A percentile compares a stretch with the other conserved stretches of the same genome.
Evolutionary conservation across 208 protist genomes (phyloP).

Genomic region (Vickermania spadyakhi): DNA sequence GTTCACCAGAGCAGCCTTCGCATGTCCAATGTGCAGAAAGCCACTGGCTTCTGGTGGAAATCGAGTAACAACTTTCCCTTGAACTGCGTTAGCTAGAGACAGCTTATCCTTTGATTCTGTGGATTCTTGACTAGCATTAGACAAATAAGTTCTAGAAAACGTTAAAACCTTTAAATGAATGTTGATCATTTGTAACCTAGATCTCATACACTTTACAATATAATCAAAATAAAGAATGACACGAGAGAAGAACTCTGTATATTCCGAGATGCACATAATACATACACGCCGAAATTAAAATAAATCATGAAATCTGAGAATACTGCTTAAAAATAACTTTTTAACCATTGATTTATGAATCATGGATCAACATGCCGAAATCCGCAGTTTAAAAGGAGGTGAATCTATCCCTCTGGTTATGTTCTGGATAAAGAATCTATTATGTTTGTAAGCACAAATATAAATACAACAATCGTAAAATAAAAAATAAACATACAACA

Average conservation of each 20-base stretch:
- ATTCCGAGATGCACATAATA: not conserved
- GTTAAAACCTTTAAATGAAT: constrained; percentile 59
- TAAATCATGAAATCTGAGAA: not conserved
- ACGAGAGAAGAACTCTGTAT: not conserved
- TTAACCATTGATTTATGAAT: not conserved
- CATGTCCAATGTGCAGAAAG: constrained; percentile 97
- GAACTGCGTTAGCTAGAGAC: constrained; percentile 58
- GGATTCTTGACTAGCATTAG: constrained; percentile 2
- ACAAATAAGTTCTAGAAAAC: constrained; percentile 52
- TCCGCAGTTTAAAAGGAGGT: too few species aligned
- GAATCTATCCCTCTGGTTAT: too few species aligned
- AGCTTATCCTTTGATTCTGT: constrained; percentile 73
- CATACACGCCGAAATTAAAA: not conserved
- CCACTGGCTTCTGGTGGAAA: constrained; percentile 97
- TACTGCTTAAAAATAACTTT: not conserved
- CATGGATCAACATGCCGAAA: too few species aligned
- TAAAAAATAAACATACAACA: too few species aligned
- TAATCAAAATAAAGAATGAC: not conserved
- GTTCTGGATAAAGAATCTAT: too few species aligned
- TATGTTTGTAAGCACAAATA: too few species aligned
- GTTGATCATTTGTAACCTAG: constrained; percentile 15
- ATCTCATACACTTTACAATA: not conserved
- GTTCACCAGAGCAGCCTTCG: constrained; percentile 98
- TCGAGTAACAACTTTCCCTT: constrained; percentile 92
- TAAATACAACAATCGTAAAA: too few species aligned